Percentiles rank a stretch among this genome's conserved stretches.
Conservation (phyloP, 106 monocot species). For the Allium cepa region DNA sequence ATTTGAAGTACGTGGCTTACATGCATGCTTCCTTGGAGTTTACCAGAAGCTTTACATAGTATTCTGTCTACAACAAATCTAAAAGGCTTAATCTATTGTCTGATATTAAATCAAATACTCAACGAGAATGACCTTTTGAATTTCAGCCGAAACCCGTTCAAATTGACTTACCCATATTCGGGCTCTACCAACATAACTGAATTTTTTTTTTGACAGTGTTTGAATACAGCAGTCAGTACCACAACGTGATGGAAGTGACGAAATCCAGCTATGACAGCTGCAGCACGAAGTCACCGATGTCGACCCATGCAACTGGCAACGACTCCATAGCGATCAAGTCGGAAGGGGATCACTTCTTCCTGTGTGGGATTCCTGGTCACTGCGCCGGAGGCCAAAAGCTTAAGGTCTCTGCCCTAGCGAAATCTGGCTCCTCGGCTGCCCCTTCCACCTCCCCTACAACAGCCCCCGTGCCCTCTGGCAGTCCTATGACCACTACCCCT, state of each 20-base stretch:
- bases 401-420: conserved; percentile 17
- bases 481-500: neutral
- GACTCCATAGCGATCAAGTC: conserved; percentile 44
- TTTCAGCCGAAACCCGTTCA: no score
- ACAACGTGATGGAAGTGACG: conserved; percentile 6
- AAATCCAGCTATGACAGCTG: conserved; percentile 34
- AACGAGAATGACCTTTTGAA: no score
- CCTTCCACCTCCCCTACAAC: conserved; percentile 9
- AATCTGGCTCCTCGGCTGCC: conserved; percentile 16
- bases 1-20: no score
- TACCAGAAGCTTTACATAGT: no score
- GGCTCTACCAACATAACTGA: no score
- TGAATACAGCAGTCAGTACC: neutral
- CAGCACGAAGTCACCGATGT: conserved; percentile 17
- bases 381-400: conserved; percentile 57
- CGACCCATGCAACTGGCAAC: conserved; percentile 39
- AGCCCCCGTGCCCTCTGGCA: neutral
- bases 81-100: no score
- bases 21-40: no score
- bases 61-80: no score
- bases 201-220: conserved; percentile 31
- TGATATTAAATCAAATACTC: no score
- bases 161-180: no score
- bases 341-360: conserved; percentile 39
- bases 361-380: conserved; percentile 62